A percentile compares a stretch with the other conserved stretches of the same genome.
These are phyloP conservation scores for Galerina sulciceps DNA, from an alignment of 768 basidiomycete genomes.

Conservation along the genomic window DNA sequence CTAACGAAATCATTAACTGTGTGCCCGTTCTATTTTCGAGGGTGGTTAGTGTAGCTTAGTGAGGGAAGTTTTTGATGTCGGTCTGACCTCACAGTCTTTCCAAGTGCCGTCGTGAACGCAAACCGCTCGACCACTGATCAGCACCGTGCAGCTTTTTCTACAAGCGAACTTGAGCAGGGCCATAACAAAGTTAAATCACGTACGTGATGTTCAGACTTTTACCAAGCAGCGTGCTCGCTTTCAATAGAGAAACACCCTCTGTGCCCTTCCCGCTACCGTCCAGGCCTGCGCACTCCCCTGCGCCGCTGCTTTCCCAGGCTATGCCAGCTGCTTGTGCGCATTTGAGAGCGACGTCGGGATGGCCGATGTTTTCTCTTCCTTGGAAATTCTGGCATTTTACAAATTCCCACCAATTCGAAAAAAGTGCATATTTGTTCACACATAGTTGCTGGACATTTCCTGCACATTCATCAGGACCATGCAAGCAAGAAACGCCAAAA, in stretches of 20 bases:
- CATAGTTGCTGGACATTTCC: slow-evolving; percentile 93
- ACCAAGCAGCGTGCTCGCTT: slow-evolving; percentile 56
- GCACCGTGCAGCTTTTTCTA: slow-evolving; percentile 87
- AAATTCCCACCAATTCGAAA: slow-evolving; percentile 80
- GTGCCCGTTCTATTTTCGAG: slow-evolving; percentile 66
- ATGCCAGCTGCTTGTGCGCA: slow-evolving; percentile 70
- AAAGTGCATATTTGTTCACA: slow-evolving; percentile 60
- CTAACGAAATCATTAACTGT: slow-evolving; percentile 71
- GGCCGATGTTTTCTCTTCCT: slow-evolving; percentile 66
- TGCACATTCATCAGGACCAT: slow-evolving; percentile 81
- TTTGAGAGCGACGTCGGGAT: slow-evolving; percentile 59
- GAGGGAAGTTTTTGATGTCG: not conserved
- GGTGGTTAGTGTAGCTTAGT: slow-evolving; percentile 3
- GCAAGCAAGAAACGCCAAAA: slow-evolving; percentile 83
- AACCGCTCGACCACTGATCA: slow-evolving; percentile 69
- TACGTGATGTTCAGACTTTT: slow-evolving; percentile 60
- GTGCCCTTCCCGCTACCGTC: slow-evolving; percentile 64
- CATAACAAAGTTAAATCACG: slow-evolving; percentile 8
- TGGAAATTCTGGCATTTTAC: slow-evolving; percentile 80
- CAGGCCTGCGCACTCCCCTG: slow-evolving; percentile 61
- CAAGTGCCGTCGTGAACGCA: slow-evolving; percentile 81
- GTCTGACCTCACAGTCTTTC: slow-evolving; percentile 75
- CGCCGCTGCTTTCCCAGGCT: slow-evolving; percentile 67
- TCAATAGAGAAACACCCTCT: slow-evolving; percentile 70
- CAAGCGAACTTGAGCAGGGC: not conserved